Base-by-base conservation (phyloP, 2,329 filamentous ascomycete species). In the Xylariaceae sp. region DNA sequence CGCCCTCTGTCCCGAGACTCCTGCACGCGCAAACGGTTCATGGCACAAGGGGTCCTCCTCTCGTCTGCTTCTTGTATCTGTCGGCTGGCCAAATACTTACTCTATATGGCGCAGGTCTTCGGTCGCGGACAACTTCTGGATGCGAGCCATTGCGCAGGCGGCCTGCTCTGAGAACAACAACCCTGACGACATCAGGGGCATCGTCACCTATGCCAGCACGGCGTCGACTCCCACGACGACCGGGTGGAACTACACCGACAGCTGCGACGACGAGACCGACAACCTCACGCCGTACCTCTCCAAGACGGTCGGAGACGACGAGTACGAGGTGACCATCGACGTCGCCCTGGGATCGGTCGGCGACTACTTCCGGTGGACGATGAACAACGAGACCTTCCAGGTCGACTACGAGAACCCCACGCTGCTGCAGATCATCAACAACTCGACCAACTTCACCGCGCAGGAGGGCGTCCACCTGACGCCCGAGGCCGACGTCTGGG, bases 371-470 rank as follows among this genome's bases (percentile, higher is more conserved):
- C 57, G 56, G 23, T 72, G 68, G 68, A 63, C 58, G n/a, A 49
- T 72, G 36, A 70, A 70, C 49, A 58, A 53, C 21, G 68, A 58
- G 9, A 62, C 61, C 7, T 60, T 72, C 50, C 33, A 57, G 5
- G 55, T 72, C 5, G 57, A 71, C 35, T 72, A 68, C 57, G 49
- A 49, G 7, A 48, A 67, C 31, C 69, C 70, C 5, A 72, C 68
- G 0, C 51, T 65, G 4, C 38, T 42, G 7, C 47, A 57, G 35
- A 44, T 60, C 10, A 35, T 51, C 5, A 36, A 55, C 19, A 38
- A 40, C 15, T 40, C 42, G 8, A 48, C 37, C 11, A 32, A 45
- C 5, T 58, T 53, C 29, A 48, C 47, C 1, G 38, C 39, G 3
- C 40, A 46, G 19, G 51, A 57, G 35, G 53, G 52, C 21, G 53